These are phyloP conservation scores for Ballota nigra DNA, from an alignment of 257 asterid species.

Conservation along the genomic window DNA sequence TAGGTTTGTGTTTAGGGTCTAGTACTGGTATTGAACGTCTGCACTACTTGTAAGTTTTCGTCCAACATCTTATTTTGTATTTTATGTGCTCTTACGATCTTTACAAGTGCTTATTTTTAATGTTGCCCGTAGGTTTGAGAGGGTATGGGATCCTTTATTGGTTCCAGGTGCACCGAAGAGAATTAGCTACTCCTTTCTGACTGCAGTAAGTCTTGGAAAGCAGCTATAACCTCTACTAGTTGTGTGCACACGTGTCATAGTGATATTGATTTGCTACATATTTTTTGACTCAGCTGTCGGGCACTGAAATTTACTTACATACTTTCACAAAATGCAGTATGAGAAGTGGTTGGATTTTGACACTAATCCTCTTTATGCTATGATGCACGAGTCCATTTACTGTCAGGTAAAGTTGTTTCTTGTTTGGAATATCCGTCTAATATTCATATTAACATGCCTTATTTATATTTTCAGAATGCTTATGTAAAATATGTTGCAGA, in stretches of 20 bases:
- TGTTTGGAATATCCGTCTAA: constrained; percentile 11
- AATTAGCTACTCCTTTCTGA: constrained; percentile 77
- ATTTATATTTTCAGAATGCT: not conserved
- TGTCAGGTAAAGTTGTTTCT: constrained; percentile 64
- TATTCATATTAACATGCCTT: not conserved
- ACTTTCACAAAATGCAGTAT: constrained; percentile 52
- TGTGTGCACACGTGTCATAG: not conserved
- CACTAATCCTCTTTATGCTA: constrained; percentile 83
- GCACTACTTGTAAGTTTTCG: constrained; percentile 71
- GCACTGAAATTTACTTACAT: constrained; percentile 22
- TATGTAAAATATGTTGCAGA: not conserved
- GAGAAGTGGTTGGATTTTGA: constrained; percentile 79
- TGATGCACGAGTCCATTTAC: constrained; percentile 88
- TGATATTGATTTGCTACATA: constrained; percentile 4
- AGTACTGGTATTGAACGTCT: constrained; percentile 90
- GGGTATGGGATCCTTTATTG: constrained; percentile 88
- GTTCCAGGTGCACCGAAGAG: constrained; percentile 73
- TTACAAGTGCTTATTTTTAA: constrained; percentile 7
- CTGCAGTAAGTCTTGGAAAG: constrained; percentile 59
- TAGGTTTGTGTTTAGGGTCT: constrained; percentile 84
- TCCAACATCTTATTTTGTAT: constrained; percentile 1
- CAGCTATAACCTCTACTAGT: not conserved
- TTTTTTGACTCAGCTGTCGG: not conserved
- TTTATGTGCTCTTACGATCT: not conserved
- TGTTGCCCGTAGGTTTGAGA: constrained; percentile 62